A percentile compares a stretch with the other conserved stretches of the same genome.
Conservation (phyloP, 768 basidiomycete species). For the Pleurotus ostreatus region DNA sequence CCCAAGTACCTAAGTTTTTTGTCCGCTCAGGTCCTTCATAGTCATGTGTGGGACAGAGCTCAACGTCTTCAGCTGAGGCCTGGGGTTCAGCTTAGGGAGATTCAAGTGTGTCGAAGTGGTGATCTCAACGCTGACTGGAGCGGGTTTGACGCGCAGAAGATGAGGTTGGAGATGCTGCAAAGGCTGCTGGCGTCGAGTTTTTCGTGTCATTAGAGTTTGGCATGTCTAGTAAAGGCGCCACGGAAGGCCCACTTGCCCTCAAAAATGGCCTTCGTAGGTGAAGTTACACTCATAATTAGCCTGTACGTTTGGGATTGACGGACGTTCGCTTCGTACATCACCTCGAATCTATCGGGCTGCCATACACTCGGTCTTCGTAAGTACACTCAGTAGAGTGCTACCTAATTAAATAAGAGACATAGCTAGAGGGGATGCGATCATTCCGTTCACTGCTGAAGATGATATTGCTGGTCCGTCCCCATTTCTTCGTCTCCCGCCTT, state of each 20-base stretch:
- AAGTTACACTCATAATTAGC: too few relatives aligned
- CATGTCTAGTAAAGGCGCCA: conserved; percentile 27
- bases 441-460: conserved; percentile 25
- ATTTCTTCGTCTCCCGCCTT: too few relatives aligned
- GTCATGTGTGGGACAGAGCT: conserved; percentile 24
- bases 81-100: conserved; percentile 16
- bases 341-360: conserved; percentile 23
- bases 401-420: background rate
- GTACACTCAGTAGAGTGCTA: conserved; percentile 6
- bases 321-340: conserved; percentile 16
- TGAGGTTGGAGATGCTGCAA: conserved; percentile 29
- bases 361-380: conserved; percentile 27
- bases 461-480: conserved; percentile 26
- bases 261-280: too few relatives aligned
- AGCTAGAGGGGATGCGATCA: conserved; percentile 24
- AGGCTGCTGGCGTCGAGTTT: conserved; percentile 29
- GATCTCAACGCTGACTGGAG: too few relatives aligned
- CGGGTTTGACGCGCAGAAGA: background rate
- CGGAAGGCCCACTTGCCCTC: too few relatives aligned
- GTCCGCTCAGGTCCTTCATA: too few relatives aligned
- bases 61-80: conserved; percentile 15
- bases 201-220: conserved; percentile 37
- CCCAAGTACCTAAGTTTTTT: too few relatives aligned
- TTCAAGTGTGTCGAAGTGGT: too few relatives aligned
- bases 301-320: background rate